Base-by-base conservation (phyloP, 2,329 filamentous ascomycete species). In the Phyllosticta ampelicida region DNA sequence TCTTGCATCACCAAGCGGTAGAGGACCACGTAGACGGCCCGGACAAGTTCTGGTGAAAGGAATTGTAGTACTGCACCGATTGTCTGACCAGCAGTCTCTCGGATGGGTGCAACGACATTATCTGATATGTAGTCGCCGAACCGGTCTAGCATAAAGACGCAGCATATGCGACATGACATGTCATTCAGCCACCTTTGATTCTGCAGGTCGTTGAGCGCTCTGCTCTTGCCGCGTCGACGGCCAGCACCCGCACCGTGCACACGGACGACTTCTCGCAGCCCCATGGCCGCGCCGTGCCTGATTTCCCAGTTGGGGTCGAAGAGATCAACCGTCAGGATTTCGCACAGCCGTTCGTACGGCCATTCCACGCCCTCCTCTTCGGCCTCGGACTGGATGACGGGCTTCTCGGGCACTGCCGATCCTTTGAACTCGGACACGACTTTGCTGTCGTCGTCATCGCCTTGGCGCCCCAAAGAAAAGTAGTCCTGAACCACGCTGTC, bases 71-170 rank as follows among this genome's bases (percentile, higher is more conserved):
- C 83, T 11, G 92, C 90, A 65, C 92, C 95, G 13, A 99, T 78
- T 2, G 91, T 92, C 73, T 99, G 94, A 51, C 94, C 94, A 48
- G 95, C 89, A 0, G 91, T 96, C 75, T 99, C 94, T 63, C 94
- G 82, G 62, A 99, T 96, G 0, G 94, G 94, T 0, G 94, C 94
- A 48, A 99, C 90, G 0, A 95, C 95, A 56, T 90, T 99, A 71
- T 99, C 94, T 5, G 91, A 96, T 60, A 95, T 94, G 74, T 96
- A 99, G 69, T 99, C 94, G 59, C 91, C 95, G 68, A 99, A 99
- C 56, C 91, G 86, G 74, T 99, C 94, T 16, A 99, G 84, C 85
- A 99, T 96, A 66, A 99, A 86, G 55, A 99, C 91, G 69, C 89
- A 96, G 71, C 91, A 92, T 53, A 99, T 81, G 23, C 94, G 87